These are phyloP conservation scores for Kwoniella botswanensis DNA, from an alignment of 768 basidiomycete genomes.

Conservation along the genomic window DNA sequence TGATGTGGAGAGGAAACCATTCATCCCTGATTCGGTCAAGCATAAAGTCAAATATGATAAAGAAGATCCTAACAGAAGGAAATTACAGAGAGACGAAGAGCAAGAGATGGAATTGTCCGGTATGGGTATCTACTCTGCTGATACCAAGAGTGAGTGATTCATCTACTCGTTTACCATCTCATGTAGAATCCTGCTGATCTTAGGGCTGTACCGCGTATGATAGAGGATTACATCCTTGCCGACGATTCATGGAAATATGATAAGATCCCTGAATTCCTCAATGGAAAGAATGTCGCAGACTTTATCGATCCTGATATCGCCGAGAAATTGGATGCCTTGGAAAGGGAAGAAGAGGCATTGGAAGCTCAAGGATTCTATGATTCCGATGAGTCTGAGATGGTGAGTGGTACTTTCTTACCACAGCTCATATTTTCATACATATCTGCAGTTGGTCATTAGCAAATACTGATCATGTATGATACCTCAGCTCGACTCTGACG, in stretches of 20 bases:
- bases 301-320: conserved; percentile 97
- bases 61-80: conserved; percentile 76
- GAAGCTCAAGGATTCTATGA: conserved; percentile 95
- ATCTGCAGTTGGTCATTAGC: background rate
- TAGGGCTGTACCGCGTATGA: conserved; percentile 4
- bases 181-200: background rate
- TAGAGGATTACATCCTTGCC: conserved; percentile 87
- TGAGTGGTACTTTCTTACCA: conserved; percentile 57
- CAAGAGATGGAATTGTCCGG: conserved; percentile 74
- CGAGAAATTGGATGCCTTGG: conserved; percentile 94
- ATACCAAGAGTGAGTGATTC: conserved; percentile 74
- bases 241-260: conserved; percentile 96
- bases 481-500: conserved; percentile 66
- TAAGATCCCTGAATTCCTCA: conserved; percentile 96
- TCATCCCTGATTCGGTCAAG: conserved; percentile 84
- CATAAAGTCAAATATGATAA: conserved; percentile 81
- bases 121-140: conserved; percentile 86
- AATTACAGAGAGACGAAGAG: conserved; percentile 80
- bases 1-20: conserved; percentile 82
- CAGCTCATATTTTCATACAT: background rate
- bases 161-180: background rate
- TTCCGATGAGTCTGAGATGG: conserved; percentile 77
- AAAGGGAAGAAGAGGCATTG: conserved; percentile 94
- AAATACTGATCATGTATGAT: background rate
- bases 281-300: conserved; percentile 98